Base-by-base conservation (phyloP, 1,284 basidiomycete genomes). In the Mycena sp. region DNA sequence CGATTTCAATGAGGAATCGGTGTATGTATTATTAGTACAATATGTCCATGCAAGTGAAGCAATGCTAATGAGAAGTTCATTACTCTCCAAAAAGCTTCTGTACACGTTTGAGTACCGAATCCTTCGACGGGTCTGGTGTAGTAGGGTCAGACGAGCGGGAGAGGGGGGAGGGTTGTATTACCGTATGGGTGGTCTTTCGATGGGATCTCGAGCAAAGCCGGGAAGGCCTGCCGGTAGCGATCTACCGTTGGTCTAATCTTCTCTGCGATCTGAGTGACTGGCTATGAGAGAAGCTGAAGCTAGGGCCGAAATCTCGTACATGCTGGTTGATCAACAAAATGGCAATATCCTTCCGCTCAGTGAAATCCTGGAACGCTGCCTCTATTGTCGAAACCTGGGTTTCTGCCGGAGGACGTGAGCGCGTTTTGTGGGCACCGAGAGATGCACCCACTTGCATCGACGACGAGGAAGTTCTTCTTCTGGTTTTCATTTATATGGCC, bases 281-380 rank as follows among this genome's bases (percentile, higher is more conserved):
- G 23, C 12, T 17, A 52, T 49, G 50, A 67, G 58, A 14, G 53
- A 17, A 59, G 29, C 67, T 55, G 37, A 23, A n/a, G 32, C 14
- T 2, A 2, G 19, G 19, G 25, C 65, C 25, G 16, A 38, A 46
- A 29, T 41, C 43, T 71, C 90, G 70, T 67, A 96, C 96, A 82
- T 98, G 95, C 76, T 99, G 96, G 82, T 98, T 99, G 74, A 99
- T 98, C 69, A 99, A 84, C 17, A 99, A 81, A 69, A 99, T 98
- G 37, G 96, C 96, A 66, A 98, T 91, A 73, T 99, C 96, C 75
- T 91, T 92, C 64, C 96, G 88, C 75, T 94, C 89, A 2, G 94
- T 98, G 78, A 91, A 98, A 66, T 96, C 94, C 73, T 95, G 89
- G 77, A 98, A 98, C 6, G 93, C 87, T 28, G 89, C 85, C 77